Base-by-base conservation (phyloP, 2,329 filamentous ascomycete genomes). In the Emergomyces pasteurianus region DNA sequence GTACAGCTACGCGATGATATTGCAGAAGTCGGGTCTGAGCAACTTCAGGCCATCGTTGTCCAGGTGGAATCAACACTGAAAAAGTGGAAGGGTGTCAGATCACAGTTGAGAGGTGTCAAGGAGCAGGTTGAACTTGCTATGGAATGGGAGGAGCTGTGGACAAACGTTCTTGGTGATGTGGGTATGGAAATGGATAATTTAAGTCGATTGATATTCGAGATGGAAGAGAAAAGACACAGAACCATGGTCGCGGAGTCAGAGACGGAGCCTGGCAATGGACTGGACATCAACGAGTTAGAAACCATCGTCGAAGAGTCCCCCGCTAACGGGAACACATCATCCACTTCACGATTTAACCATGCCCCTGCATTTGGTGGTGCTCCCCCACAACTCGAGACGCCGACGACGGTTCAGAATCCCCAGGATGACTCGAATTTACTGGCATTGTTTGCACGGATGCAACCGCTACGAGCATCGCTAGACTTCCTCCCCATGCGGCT, bases 141-240 rank as follows among this genome's bases (percentile, higher is more conserved):
- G 91, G 94, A 99, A 71, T 99, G 92, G 92, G 92, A 96, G 73
- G 92, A 97, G 75, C 80, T 99, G 42, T 97, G 94, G 92, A 90
- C 90, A 67, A 90, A 83, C 65, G 92, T 97, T 2, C 79, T 99
- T 2, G 92, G 92, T 52, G 92, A 97, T 71, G 96, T 97, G 63
- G 89, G 92, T 58, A 85, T 87, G 64, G 94, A 99, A 75, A 86
- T 91, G 70, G 89, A 94, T 65, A 86, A 87, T 52, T 80, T 95
- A 18, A 85, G 83, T 68, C 82, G 88, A 46, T 78, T 96, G 55
- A 89, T 97, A 36, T 97, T 97, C 69, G 92, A 97, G 74, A 96
- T 97, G 91, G 94, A 99, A 73, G 94, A 97, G 76, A 88, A 91
- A 65, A 83, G 94, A 55, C 92, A 97, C 73, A 87, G 87, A 72